Conservation (phyloP, 331 rosid species). For the Cucumis variabilis region DNA sequence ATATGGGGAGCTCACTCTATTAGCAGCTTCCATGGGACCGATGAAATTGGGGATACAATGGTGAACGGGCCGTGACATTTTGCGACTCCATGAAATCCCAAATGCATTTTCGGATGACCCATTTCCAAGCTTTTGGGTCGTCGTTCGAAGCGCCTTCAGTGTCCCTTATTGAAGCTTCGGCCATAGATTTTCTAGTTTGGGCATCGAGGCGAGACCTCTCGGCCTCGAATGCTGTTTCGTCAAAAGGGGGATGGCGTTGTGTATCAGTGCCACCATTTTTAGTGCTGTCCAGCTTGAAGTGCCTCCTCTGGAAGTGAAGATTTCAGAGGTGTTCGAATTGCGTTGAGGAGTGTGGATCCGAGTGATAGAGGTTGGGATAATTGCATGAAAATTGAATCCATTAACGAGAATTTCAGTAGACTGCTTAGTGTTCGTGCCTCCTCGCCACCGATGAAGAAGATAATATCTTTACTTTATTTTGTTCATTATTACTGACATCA, state of each 20-base stretch:
- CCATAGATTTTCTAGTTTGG: constrained; percentile 72
- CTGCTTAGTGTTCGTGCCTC: neutral
- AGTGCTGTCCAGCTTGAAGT: constrained; percentile 39
- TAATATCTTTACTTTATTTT: too few relatives aligned
- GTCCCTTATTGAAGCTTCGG: constrained; percentile 47
- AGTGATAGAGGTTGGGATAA: constrained; percentile 39
- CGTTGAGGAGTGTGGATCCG: constrained; percentile 22
- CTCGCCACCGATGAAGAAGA: neutral
- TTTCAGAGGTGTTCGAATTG: neutral
- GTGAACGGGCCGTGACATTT: constrained; percentile 81
- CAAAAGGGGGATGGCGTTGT: constrained; percentile 43
- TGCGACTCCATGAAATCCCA: constrained; percentile 81
- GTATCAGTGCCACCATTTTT: neutral
- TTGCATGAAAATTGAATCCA: constrained; percentile 58
- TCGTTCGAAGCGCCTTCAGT: constrained; percentile 31
- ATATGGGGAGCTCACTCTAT: constrained; percentile 50
- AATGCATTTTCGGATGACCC: constrained; percentile 84
- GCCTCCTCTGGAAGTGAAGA: constrained; percentile 25
- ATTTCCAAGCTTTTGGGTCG: constrained; percentile 94
- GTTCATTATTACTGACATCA: too few relatives aligned
- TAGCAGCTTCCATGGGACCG: constrained; percentile 74
- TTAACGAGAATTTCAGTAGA: constrained; percentile 23
- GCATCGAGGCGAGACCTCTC: constrained; percentile 77
- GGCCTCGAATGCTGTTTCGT: constrained; percentile 80
- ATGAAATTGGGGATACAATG: constrained; percentile 93